A percentile compares a stretch with the other conserved stretches of the same genome.
phyloP scores from a whole-genome alignment of 2,329 filamentous ascomycete species.

The Allantophomopsis lycopodina region DNA sequence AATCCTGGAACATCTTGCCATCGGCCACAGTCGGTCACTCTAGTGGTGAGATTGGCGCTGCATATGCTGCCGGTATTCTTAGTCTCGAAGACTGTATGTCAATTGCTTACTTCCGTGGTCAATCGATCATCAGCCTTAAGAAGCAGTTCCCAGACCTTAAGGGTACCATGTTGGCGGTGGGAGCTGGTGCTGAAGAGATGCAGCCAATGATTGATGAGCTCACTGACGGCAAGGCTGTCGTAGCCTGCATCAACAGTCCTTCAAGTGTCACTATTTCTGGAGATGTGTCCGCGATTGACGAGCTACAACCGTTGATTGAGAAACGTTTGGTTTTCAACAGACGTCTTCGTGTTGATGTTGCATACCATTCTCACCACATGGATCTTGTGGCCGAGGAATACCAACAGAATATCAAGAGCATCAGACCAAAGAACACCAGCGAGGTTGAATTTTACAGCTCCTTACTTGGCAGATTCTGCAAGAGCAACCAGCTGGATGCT shows the following conservation, averaged over 20 bases:
- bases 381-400: constrained; percentile 14
- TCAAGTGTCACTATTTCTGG: constrained; percentile 17
- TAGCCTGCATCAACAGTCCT: constrained; percentile 21
- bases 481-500: constrained; percentile 14
- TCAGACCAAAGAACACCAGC: constrained; percentile 3
- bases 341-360: constrained; percentile 15
- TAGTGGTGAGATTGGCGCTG: constrained; percentile 32
- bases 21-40: constrained; percentile 29
- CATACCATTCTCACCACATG: constrained; percentile 21
- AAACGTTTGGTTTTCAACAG: constrained; percentile 14
- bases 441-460: constrained; percentile 10
- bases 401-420: constrained; percentile 4
- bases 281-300: constrained; percentile 11
- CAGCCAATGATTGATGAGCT: constrained; percentile 21
- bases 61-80: constrained; percentile 25
- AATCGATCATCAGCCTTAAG: constrained; percentile 16
- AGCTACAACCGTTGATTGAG: constrained; percentile 13
- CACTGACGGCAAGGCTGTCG: constrained; percentile 13
- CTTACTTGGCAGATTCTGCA: constrained; percentile 9
- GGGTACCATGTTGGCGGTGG: constrained; percentile 43
- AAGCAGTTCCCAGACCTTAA: constrained; percentile 10
- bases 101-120: constrained; percentile 29
- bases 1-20: constrained; percentile 27
- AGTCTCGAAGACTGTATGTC: constrained; percentile 20
- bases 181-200: constrained; percentile 7